Evolutionary conservation across 1,284 basidiomycete genomes (phyloP).

Genomic region (Cutaneotrichosporon curvatum): DNA sequence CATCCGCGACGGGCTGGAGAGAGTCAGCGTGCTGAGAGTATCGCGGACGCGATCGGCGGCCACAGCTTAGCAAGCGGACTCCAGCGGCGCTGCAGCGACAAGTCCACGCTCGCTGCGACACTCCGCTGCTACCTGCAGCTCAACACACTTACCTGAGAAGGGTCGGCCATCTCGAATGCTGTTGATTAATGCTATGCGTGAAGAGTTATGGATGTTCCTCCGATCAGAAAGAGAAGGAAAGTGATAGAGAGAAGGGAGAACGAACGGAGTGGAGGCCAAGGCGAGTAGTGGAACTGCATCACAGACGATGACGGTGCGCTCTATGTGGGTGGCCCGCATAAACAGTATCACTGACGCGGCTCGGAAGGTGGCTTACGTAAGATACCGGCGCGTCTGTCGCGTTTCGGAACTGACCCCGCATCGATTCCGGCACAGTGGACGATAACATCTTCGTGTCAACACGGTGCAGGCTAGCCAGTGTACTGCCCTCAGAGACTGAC

Average conservation of each 20-base stretch:
- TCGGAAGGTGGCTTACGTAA: no score
- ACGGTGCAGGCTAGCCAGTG: no score
- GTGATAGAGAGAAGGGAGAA: background rate
- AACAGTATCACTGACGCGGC: background rate
- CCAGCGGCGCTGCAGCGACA: no score
- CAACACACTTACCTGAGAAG: constrained; percentile 14
- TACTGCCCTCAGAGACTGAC: no score
- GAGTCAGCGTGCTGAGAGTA: background rate
- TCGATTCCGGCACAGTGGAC: no score
- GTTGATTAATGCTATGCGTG: background rate
- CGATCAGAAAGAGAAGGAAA: background rate
- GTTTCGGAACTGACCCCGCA: no score
- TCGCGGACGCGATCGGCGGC: no score
- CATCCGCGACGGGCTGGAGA: constrained; percentile 33
- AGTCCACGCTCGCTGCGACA: no score
- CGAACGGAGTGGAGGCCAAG: background rate
- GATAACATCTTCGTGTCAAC: no score
- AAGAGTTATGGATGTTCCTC: background rate
- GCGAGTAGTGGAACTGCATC: background rate
- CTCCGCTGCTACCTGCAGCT: no score
- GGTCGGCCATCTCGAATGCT: constrained; percentile 17
- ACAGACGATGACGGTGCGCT: constrained; percentile 2
- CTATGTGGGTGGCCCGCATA: background rate
- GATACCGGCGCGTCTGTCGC: no score
- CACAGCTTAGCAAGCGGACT: no score